Evolutionary conservation across 768 basidiomycete genomes (phyloP).

Genomic region (Favolaschia claudopus): DNA sequence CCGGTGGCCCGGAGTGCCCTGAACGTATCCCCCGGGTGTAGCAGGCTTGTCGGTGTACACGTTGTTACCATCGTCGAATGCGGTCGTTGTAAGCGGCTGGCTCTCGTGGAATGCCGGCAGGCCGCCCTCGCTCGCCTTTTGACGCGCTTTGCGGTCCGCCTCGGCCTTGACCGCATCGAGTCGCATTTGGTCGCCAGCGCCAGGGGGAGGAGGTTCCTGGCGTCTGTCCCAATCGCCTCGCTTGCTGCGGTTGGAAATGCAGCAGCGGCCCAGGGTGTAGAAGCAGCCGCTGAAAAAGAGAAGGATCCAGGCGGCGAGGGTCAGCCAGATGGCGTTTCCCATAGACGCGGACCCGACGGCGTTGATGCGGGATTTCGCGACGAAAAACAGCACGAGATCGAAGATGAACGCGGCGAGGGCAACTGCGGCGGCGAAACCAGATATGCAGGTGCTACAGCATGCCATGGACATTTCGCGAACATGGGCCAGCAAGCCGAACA

Average conservation of each 20-base stretch:
- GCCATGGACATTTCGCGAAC: slow-evolving; percentile 87
- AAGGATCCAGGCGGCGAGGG: slow-evolving; percentile 83
- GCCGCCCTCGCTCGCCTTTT: slow-evolving; percentile 66
- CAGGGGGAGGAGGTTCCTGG: slow-evolving; percentile 35
- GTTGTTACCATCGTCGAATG: slow-evolving; percentile 62
- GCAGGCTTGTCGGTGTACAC: slow-evolving; percentile 63
- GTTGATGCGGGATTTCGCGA: slow-evolving; percentile 87
- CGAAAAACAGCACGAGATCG: slow-evolving; percentile 90
- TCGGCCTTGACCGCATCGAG: slow-evolving; percentile 89
- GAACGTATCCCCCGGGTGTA: slow-evolving; percentile 68
- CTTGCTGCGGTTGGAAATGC: slow-evolving; percentile 64
- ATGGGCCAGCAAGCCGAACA: slow-evolving; percentile 90
- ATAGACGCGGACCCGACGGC: slow-evolving; percentile 78
- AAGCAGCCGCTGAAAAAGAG: slow-evolving; percentile 93
- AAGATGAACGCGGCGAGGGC: slow-evolving; percentile 91
- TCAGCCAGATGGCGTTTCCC: slow-evolving; percentile 92
- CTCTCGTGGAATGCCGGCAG: slow-evolving; percentile 80
- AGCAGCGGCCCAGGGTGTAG: slow-evolving; percentile 85
- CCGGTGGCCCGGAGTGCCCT: slow-evolving; percentile 67
- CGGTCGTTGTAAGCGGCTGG: slow-evolving; percentile 65
- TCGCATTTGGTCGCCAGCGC: slow-evolving; percentile 51
- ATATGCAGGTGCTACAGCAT: slow-evolving; percentile 82
- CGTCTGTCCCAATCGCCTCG: slow-evolving; percentile 47
- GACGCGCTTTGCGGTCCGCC: slow-evolving; percentile 79
- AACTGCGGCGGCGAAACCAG: slow-evolving; percentile 80